These are phyloP conservation scores for Suillus sp. DNA, from an alignment of 768 basidiomycete genomes.

Conservation along the genomic window DNA sequence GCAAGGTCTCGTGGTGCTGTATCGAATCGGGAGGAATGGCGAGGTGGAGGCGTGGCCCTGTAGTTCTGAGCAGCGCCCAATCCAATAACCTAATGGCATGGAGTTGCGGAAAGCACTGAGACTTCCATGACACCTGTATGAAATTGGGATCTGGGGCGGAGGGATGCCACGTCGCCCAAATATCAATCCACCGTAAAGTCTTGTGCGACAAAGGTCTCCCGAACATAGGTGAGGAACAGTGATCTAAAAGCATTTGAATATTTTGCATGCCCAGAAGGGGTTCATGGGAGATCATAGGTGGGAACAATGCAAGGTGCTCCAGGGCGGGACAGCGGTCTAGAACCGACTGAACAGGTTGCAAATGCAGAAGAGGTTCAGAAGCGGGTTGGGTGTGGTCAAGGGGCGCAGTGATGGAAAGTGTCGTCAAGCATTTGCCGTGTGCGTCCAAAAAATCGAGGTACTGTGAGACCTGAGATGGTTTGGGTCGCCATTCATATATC, in stretches of 20 bases:
- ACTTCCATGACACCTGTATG: background rate
- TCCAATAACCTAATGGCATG: slow-evolving; percentile 5
- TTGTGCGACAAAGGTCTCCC: background rate
- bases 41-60: background rate
- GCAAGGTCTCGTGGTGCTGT: background rate
- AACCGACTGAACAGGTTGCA: slow-evolving; percentile 1
- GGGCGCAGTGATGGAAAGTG: slow-evolving; percentile 8
- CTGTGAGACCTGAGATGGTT: background rate
- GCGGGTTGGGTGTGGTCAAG: background rate
- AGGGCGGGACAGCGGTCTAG: slow-evolving; percentile 9
- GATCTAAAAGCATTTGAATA: background rate
- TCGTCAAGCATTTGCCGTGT: slow-evolving; percentile 1
- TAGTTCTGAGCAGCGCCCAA: slow-evolving; percentile 8
- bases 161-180: slow-evolving; percentile 9
- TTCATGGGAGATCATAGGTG: background rate
- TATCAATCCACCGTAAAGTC: slow-evolving; percentile 7
- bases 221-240: background rate
- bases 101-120: slow-evolving; percentile 9
- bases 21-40: slow-evolving; percentile 2
- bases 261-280: background rate
- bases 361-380: background rate
- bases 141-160: background rate
- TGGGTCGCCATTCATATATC: background rate
- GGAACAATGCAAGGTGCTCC: slow-evolving; percentile 5
- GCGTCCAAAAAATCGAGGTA: slow-evolving; percentile 2